Percentiles rank a stretch among this genome's conserved stretches.
Conservation (phyloP, 2,329 filamentous ascomycete genomes). For the Talaromyces amestolkiae region DNA sequence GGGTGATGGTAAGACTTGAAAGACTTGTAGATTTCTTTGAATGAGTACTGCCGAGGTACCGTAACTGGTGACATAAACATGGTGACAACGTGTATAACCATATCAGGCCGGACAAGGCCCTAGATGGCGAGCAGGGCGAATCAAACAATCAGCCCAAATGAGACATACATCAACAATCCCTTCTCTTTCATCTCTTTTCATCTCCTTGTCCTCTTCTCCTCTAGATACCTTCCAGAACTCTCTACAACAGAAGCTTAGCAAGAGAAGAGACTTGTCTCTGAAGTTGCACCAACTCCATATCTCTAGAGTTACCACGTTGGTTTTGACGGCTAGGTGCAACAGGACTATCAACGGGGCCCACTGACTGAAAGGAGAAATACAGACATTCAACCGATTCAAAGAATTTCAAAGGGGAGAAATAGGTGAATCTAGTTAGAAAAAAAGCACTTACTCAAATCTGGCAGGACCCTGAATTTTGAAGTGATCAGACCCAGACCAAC, state of each 20-base stretch:
- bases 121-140: background rate
- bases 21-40: background rate
- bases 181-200: background rate
- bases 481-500: background rate
- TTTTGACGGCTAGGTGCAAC: background rate
- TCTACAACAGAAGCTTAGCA: background rate
- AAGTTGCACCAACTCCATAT: background rate
- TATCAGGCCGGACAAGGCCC: background rate
- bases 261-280: background rate
- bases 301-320: background rate
- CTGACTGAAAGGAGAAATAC: background rate
- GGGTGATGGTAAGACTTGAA: background rate
- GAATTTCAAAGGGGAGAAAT: too few species aligned
- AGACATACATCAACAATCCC: conserved; percentile 1
- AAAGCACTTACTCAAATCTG: background rate
- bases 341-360: background rate
- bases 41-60: background rate
- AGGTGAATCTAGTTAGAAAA: background rate
- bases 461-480: background rate
- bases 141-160: background rate
- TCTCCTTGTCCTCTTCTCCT: background rate
- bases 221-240: background rate
- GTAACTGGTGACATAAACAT: background rate
- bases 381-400: background rate
- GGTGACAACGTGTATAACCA: background rate